Percentiles rank a stretch among this genome's conserved stretches.
These are phyloP conservation scores for Bauhinia variegata DNA, from an alignment of 306 rosid species.

Conservation along the genomic window DNA sequence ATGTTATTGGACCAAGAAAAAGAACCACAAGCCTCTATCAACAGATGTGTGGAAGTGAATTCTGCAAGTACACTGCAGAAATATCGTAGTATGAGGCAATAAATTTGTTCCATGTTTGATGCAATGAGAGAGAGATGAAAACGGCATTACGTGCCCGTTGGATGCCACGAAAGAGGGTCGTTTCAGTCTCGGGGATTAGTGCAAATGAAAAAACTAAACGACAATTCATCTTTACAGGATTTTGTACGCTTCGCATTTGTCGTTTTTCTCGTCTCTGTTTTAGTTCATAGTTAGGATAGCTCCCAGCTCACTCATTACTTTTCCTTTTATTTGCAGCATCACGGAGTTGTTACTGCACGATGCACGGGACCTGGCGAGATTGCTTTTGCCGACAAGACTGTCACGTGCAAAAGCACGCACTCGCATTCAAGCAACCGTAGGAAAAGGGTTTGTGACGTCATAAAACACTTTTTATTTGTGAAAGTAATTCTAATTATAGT, in stretches of 20 bases:
- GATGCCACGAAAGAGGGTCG: no score
- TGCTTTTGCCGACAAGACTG: conserved; percentile 33
- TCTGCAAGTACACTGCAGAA: no score
- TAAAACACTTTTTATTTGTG: background rate
- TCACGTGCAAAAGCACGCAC: conserved; percentile 12
- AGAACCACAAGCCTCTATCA: no score
- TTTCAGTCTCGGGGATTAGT: conserved; percentile 17
- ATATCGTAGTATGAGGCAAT: no score
- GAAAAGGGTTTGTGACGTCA: background rate
- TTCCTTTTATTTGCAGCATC: background rate
- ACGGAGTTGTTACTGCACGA: conserved; percentile 3
- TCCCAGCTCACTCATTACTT: no score
- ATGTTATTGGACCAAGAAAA: background rate
- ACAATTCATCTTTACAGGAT: background rate
- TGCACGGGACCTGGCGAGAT: conserved; percentile 4
- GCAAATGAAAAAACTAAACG: background rate
- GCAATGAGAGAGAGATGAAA: background rate
- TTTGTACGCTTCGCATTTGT: no score
- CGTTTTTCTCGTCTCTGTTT: no score
- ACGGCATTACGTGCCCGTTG: background rate
- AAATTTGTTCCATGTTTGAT: no score
- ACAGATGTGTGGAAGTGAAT: no score
- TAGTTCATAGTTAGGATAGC: no score
- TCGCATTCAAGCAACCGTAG: background rate
- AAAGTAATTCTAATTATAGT: no score